Base-by-base conservation (phyloP, 116 monocot species). In the Dioscorea cayenensis region DNA sequence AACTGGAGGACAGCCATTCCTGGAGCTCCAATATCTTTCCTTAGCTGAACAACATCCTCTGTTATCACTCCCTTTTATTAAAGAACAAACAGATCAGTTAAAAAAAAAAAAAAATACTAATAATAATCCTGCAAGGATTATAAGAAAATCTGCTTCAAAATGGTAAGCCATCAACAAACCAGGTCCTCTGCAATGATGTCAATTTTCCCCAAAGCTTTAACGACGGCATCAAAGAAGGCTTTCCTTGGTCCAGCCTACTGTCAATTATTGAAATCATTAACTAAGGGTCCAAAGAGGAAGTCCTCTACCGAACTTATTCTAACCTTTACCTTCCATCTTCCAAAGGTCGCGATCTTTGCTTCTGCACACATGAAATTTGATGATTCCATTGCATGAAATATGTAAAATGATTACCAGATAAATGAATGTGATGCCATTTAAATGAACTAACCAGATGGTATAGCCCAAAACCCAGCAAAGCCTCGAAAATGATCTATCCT, bases 1-100 rank as follows among this genome's bases (percentile, higher is more conserved):
- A 97, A 97, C 66, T 97, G 93, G 19, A 97, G 90, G 83, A 97
- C 88, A 71, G 90, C 90, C 97, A 97, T 97, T 81, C 97, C 97
- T 61, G 93, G 97, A 77, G 97, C 97, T 4, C 81, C 77, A 71
- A 97, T 93, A 65, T 78, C 76, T 77, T 88, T 87, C 77, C 97
- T 85, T 70, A 97, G 76, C 76, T 88, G 77, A 66, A 97, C 83
- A n/a, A 97, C 97, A 78, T 97, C 97, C 67, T 90, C 88, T 16
- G 97, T 97, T 81, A 97, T 93, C 35, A 97, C 93, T 49, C 97
- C 97, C 97, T 97, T 60, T 6, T 16, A 66, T 66, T 66, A 14
- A 28, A 66, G 16, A 36, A 19, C 12, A 3, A 10, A 66, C 3
- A 5, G 7, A 48, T 3, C 67, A 67, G 49, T n/a, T 18, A 43